phyloP scores from a whole-genome alignment of 257 asterid genomes.

The Lithospermum erythrorhizon region DNA sequence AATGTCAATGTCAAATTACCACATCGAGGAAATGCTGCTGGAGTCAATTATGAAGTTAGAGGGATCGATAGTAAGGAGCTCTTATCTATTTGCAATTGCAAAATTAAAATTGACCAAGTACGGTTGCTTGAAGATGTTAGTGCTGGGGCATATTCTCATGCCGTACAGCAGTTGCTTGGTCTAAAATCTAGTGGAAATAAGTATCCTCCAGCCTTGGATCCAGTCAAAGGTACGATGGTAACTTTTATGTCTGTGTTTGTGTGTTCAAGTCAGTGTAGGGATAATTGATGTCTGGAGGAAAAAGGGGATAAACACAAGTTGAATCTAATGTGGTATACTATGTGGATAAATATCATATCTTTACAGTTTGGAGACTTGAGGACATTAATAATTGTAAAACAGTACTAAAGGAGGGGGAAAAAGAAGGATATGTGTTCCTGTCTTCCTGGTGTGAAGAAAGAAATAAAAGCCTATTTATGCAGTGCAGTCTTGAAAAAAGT shows the following conservation, averaged over 20 bases:
- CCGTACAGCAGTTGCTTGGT: slow-evolving; percentile 64
- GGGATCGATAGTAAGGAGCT: slow-evolving; percentile 58
- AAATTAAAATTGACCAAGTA: slow-evolving; percentile 68
- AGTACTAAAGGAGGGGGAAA: too few species aligned
- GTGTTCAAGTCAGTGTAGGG: too few species aligned
- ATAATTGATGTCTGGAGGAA: too few species aligned
- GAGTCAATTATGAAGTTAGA: slow-evolving; percentile 76
- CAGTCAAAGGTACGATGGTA: slow-evolving; percentile 54
- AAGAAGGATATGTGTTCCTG: too few species aligned
- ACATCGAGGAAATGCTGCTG: slow-evolving; percentile 72
- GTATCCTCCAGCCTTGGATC: slow-evolving; percentile 89
- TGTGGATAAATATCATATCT: too few species aligned
- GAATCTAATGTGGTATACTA: too few species aligned
- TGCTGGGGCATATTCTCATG: slow-evolving; percentile 65
- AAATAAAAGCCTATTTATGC: too few species aligned
- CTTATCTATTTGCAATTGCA: slow-evolving; percentile 59
- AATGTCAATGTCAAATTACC: slow-evolving; percentile 65
- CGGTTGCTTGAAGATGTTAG: slow-evolving; percentile 90
- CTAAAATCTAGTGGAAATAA: slow-evolving; percentile 69
- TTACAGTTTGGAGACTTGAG: too few species aligned
- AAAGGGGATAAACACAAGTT: too few species aligned
- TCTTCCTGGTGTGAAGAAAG: too few species aligned
- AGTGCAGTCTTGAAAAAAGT: too few species aligned
- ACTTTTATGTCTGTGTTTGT: slow-evolving; percentile 5
- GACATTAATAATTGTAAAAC: too few species aligned